A percentile compares a stretch with the other conserved stretches of the same genome.
Conservation (phyloP, 306 rosid genomes). For the Sphenostylis stenocarpa region DNA sequence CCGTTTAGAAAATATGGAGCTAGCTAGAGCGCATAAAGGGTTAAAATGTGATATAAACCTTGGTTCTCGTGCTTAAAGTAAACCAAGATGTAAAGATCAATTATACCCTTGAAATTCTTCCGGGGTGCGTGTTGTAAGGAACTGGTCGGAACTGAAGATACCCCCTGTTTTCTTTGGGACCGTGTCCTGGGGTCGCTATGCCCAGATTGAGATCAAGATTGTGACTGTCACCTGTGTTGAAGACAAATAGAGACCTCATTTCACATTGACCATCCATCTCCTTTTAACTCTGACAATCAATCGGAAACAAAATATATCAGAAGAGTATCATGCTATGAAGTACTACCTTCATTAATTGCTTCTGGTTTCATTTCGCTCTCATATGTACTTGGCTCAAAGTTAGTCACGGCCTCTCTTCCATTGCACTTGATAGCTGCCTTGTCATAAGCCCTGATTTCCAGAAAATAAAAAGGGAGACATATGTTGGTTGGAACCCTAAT, state of each 20-base stretch:
- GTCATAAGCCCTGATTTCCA: constrained; percentile 97
- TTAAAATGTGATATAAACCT: not conserved
- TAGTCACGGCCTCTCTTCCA: constrained; percentile 97
- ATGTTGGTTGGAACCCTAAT: constrained; percentile 71
- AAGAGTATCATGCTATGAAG: not conserved
- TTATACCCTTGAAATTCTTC: constrained; percentile 63
- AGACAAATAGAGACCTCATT: constrained; percentile 20
- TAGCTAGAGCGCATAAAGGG: constrained; percentile 16
- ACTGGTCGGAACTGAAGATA: constrained; percentile 55
- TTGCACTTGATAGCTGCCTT: constrained; percentile 95
- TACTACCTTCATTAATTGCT: constrained; percentile 66
- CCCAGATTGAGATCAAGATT: constrained; percentile 94
- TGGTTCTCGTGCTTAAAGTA: not conserved
- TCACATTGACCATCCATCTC: not conserved
- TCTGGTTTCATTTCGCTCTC: constrained; percentile 63
- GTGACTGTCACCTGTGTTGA: constrained; percentile 57
- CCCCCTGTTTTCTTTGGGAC: constrained; percentile 54
- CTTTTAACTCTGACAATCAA: not conserved
- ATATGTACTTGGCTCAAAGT: constrained; percentile 86
- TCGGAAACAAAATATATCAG: constrained; percentile 13
- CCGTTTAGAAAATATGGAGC: not conserved
- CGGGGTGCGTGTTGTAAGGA: constrained; percentile 45
- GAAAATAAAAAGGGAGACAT: constrained; percentile 79
- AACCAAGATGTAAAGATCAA: not conserved
- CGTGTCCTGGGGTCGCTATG: constrained; percentile 64